Evolutionary conservation across 1,284 basidiomycete species (phyloP).

Genomic region (Golubevia pallescens): DNA sequence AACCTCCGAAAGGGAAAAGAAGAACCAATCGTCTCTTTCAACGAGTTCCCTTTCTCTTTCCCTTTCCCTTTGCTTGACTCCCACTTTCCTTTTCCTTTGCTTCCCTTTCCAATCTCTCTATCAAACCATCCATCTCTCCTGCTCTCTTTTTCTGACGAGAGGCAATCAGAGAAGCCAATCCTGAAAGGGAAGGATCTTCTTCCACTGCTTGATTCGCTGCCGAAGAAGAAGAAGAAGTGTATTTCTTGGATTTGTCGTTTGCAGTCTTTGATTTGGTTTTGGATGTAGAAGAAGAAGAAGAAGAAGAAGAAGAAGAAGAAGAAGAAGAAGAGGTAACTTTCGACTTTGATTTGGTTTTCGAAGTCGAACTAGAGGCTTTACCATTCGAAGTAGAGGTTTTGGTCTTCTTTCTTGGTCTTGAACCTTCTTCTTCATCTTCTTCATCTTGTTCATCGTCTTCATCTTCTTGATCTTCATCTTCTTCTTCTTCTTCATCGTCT

Average conservation of each 20-base stretch:
- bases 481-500: conserved; percentile 7
- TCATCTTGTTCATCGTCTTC: conserved; percentile 15
- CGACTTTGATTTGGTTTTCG: neutral
- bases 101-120: too few species aligned
- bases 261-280: neutral
- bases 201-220: neutral
- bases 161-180: neutral
- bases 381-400: neutral
- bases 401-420: conserved; percentile 3
- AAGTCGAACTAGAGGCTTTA: neutral
- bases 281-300: neutral
- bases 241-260: neutral
- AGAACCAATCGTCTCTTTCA: too few species aligned
- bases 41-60: too few species aligned
- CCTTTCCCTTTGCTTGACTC: too few species aligned
- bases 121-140: neutral
- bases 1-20: too few species aligned
- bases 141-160: neutral
- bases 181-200: neutral
- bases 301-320: neutral
- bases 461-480: neutral
- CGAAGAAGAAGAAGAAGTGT: neutral
- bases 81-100: too few species aligned
- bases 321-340: neutral
- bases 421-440: conserved; percentile 1